Percentiles rank a stretch among this genome's conserved stretches.
These are phyloP conservation scores for Ulmus americana DNA, from an alignment of 331 rosid species.

Conservation along the genomic window DNA sequence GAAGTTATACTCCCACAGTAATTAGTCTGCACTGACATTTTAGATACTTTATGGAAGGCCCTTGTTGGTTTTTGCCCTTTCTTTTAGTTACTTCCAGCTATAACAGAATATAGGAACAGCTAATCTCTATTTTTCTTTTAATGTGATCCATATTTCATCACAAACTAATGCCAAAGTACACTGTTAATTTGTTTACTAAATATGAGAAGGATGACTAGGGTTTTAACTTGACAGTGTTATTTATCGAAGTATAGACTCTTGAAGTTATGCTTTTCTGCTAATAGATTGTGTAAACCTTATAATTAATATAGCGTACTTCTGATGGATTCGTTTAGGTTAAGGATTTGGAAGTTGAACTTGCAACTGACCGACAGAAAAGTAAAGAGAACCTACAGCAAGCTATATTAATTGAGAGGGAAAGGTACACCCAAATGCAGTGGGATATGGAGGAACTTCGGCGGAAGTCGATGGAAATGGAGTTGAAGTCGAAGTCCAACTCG, in stretches of 20 bases:
- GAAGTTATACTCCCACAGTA: neutral
- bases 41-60: neutral
- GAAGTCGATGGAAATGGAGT: constrained; percentile 85
- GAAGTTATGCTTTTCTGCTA: neutral
- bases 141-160: neutral
- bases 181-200: neutral
- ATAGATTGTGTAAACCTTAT: neutral
- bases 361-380: constrained; percentile 64
- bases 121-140: neutral
- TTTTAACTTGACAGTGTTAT: neutral
- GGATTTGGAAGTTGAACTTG: constrained; percentile 96
- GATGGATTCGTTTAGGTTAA: constrained; percentile 63
- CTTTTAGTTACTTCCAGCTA: neutral
- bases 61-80: neutral
- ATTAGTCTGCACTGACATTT: neutral
- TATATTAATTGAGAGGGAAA: constrained; percentile 84
- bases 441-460: constrained; percentile 96
- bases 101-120: neutral
- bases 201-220: neutral
- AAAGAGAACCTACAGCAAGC: constrained; percentile 97
- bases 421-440: constrained; percentile 93
- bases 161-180: neutral
- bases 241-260: neutral
- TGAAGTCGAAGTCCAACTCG: constrained; percentile 63
- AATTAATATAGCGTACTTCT: constrained; percentile 2